phyloP scores from a whole-genome alignment of 495 filamentous ascomycete genomes.

The Clohesyomyces aquaticus region DNA sequence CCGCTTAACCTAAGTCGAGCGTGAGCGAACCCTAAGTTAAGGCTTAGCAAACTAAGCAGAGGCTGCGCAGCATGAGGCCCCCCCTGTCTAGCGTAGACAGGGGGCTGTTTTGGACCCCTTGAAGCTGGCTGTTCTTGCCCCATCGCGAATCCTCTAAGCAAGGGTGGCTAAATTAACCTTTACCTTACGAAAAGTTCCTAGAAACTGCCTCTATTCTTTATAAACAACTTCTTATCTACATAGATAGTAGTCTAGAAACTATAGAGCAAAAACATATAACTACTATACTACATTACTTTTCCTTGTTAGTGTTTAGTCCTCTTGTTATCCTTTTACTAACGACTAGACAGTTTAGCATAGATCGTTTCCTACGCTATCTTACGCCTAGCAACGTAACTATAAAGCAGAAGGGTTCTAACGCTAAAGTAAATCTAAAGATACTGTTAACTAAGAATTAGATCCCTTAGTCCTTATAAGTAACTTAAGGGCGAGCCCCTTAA shows the following conservation, averaged over 20 bases:
- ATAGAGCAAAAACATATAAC: slow-evolving; percentile 25
- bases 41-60: slow-evolving; percentile 16
- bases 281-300: too few relatives aligned
- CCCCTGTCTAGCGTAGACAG: slow-evolving; percentile 19
- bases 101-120: slow-evolving; percentile 10
- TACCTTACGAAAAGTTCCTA: slow-evolving; percentile 30
- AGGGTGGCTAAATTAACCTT: slow-evolving; percentile 21
- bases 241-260: slow-evolving; percentile 25
- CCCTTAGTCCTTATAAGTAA: too few relatives aligned
- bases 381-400: too few relatives aligned
- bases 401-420: too few relatives aligned
- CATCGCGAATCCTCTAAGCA: slow-evolving; percentile 24
- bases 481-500: too few relatives aligned
- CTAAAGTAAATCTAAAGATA: too few relatives aligned
- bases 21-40: slow-evolving; percentile 17
- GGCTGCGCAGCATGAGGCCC: slow-evolving; percentile 16
- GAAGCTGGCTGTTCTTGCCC: slow-evolving; percentile 19
- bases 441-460: too few relatives aligned
- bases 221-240: slow-evolving; percentile 20
- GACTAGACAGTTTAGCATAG: too few relatives aligned
- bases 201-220: slow-evolving; percentile 28
- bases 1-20: slow-evolving; percentile 15
- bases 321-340: too few relatives aligned
- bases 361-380: too few relatives aligned
- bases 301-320: too few relatives aligned